These are phyloP conservation scores for Suillus weaverae DNA, from an alignment of 768 basidiomycete species.

Conservation along the genomic window DNA sequence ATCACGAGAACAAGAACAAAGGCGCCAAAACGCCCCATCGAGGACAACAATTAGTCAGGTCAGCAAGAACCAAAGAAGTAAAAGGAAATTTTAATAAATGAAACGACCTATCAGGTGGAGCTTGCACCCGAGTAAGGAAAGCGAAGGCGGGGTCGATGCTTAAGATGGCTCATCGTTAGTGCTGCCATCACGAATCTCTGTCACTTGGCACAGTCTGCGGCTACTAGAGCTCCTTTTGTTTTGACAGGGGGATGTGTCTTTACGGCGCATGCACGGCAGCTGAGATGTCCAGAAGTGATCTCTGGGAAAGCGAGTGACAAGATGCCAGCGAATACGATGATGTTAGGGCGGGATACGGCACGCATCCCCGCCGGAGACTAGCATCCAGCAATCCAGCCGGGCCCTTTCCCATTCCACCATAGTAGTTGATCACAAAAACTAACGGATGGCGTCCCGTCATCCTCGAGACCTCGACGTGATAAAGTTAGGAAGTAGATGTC, in stretches of 20 bases:
- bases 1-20: conserved; percentile 4
- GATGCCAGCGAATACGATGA: not conserved
- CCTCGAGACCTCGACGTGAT: not conserved
- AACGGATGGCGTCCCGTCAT: conserved; percentile 5
- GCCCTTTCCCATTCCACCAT: conserved; percentile 2
- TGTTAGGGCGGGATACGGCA: conserved; percentile 4
- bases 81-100: not conserved
- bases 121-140: not conserved
- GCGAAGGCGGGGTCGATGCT: conserved; percentile 3
- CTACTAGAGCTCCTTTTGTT: not conserved
- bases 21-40: conserved; percentile 2
- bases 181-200: not conserved
- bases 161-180: not conserved
- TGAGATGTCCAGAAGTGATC: conserved; percentile 3
- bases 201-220: conserved; percentile 1
- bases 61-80: conserved; percentile 1
- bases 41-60: conserved; percentile 5
- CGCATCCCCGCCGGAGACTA: not conserved
- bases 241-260: not conserved
- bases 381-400: not conserved
- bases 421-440: not conserved
- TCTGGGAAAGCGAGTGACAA: conserved; percentile 4
- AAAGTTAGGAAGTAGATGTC: not conserved
- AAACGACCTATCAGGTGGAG: not conserved
- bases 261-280: not conserved